Percentiles rank a stretch among this genome's conserved stretches.
Evolutionary conservation across 208 protist species (phyloP).

Genomic region (Vickermania ingenoplastis): DNA sequence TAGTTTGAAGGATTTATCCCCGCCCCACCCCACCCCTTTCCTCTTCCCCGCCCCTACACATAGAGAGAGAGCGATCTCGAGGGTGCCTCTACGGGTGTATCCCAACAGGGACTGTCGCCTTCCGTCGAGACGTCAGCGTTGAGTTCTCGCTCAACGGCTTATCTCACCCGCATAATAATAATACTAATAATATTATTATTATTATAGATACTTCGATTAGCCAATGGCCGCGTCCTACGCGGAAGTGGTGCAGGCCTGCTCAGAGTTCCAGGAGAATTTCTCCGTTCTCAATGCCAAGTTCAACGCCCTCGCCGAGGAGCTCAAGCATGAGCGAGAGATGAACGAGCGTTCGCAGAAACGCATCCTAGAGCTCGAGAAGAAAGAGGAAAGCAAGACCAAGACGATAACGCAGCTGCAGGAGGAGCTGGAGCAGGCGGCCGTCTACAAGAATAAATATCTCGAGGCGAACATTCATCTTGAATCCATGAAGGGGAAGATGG

Average conservation of each 20-base stretch:
- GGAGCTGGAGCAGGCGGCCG: constrained; percentile 29
- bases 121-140: no score
- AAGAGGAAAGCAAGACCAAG: constrained; percentile 33
- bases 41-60: no score
- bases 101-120: constrained; percentile 6
- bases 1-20: no score
- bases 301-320: constrained; percentile 34
- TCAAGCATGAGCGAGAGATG: constrained; percentile 21
- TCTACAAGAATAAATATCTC: constrained; percentile 37
- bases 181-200: not conserved
- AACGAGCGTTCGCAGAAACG: constrained; percentile 27
- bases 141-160: no score
- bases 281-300: constrained; percentile 57
- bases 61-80: no score
- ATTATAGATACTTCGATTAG: not conserved
- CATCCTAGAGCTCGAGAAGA: constrained; percentile 18
- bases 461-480: constrained; percentile 32
- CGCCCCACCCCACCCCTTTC: no score
- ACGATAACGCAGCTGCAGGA: constrained; percentile 22
- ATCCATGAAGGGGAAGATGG: constrained; percentile 46
- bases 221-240: constrained; percentile 54
- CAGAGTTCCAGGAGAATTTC: constrained; percentile 81
- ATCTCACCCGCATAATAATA: not conserved
- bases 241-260: constrained; percentile 62
- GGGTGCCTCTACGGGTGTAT: no score